Evolutionary conservation across 306 rosid species (phyloP).

Genomic region (Chamaecrista fasciculata): DNA sequence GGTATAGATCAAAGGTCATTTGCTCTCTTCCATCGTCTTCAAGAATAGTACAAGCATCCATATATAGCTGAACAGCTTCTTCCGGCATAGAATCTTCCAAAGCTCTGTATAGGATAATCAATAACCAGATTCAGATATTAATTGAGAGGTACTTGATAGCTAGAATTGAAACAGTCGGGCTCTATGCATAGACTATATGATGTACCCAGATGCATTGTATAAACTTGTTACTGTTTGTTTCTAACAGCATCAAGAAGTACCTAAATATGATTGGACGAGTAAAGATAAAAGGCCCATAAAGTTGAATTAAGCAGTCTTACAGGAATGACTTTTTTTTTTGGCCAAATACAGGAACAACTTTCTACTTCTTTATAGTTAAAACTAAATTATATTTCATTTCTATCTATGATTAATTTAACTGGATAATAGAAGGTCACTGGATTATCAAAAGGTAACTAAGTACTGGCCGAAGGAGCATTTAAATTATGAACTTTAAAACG

Average conservation of each 20-base stretch:
- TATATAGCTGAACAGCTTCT: conserved; percentile 81
- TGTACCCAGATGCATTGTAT: conserved; percentile 10
- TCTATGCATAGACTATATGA: neutral
- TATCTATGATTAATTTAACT: neutral
- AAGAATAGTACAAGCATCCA: conserved; percentile 80
- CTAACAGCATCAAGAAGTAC: conserved; percentile 14
- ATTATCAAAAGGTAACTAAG: neutral
- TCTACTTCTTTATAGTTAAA: conserved; percentile 3
- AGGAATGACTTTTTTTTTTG: conserved; percentile 1
- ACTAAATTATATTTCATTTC: neutral
- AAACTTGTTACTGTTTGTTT: neutral
- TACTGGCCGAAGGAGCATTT: neutral
- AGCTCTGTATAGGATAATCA: conserved; percentile 51
- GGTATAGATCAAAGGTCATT: conserved; percentile 95
- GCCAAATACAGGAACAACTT: neutral
- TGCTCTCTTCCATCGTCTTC: conserved; percentile 93
- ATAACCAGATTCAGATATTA: conserved; percentile 21
- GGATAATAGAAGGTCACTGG: neutral
- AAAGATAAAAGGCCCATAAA: neutral
- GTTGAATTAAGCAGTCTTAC: conserved; percentile 6
- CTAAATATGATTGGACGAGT: neutral
- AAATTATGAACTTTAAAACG: conserved; percentile 17
- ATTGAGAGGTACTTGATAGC: conserved; percentile 4
- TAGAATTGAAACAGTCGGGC: neutral
- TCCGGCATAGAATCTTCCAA: conserved; percentile 79